Conservation (phyloP, 192 early-diverging fungal species). For the Coemansia sp. region DNA sequence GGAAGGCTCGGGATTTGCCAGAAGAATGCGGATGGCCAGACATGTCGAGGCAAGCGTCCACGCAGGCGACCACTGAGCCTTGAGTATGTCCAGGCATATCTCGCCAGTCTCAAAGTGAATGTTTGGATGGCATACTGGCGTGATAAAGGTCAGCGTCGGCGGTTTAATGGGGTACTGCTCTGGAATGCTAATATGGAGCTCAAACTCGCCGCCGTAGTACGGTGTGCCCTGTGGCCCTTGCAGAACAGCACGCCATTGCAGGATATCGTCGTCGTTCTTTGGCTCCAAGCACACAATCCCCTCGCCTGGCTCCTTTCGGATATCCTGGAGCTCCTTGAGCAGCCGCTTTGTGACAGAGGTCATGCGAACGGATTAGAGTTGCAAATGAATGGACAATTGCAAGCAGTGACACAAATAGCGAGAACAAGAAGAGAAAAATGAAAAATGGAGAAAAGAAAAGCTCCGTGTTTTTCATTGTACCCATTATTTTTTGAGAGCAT, state of each 20-base stretch:
- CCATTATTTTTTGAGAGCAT: too few relatives aligned
- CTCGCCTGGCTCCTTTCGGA: constrained; percentile 21
- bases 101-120: constrained; percentile 94
- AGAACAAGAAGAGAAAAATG: neutral
- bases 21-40: constrained; percentile 76
- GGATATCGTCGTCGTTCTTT: constrained; percentile 42
- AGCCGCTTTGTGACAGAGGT: constrained; percentile 54
- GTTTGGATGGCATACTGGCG: constrained; percentile 92
- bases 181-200: constrained; percentile 76
- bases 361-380: constrained; percentile 9
- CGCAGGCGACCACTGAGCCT: constrained; percentile 90
- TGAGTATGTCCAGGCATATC: constrained; percentile 95
- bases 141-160: constrained; percentile 72
- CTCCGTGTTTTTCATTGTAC: too few relatives aligned
- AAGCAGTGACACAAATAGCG: neutral
- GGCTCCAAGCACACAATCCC: constrained; percentile 41
- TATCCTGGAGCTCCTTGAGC: constrained; percentile 60
- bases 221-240: constrained; percentile 52
- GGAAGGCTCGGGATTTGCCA: constrained; percentile 84
- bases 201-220: constrained; percentile 72
- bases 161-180: constrained; percentile 71
- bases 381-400: neutral
- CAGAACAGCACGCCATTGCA: constrained; percentile 53
- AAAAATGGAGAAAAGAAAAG: neutral
- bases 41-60: constrained; percentile 90